Evolutionary conservation across 2,329 filamentous ascomycete species (phyloP), one percentile per base, ranked within the genome.

Genomic region (Aureobasidium namibiae): DNA sequence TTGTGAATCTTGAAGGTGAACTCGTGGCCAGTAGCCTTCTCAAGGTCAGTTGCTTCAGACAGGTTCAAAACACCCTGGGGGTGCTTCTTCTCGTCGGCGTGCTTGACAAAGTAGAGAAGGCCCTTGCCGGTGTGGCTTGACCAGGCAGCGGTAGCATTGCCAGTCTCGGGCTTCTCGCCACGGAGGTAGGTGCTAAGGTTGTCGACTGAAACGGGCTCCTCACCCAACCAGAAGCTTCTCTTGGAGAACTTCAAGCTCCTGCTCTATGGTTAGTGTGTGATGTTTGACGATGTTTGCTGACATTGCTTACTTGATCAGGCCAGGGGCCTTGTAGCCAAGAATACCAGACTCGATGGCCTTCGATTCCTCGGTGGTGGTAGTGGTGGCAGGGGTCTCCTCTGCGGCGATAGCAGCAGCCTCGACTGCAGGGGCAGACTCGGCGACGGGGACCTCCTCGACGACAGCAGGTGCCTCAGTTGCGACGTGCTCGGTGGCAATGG

Each of bases 61-160:
- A 96, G 78, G 76, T 90, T 89, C 74, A 97, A 87, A 68, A 94
- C 86, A 69, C 90, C 88, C 66, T 85, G 81, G 62, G 92, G 92
- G 61, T 82, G 82, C 65, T 83, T 80, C 84, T 95, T 96, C 77
- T 95, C 88, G 69, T 85, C 82, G 56, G 82, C 80, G 75, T 89
- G 86, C 84, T 92, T 91, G 76, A 88, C 87, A 76, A 90, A 89
- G 82, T 95, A 96, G 42, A 97, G 80, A 21, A 97, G 87, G 71
- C 94, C 94, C 81, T 95, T 95, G 74, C 92, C 92, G 61, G 92
- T 96, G 81, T 95, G 85, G 67, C 85, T 86, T 64, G 92, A 90
- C 90, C 94, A 96, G 36, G 94, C 88, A 66, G 85, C 87, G 67
- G 88, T 87, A 65, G 89, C 82, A 78, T 95, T 87, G 62, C 88